Evolutionary conservation across 1,284 basidiomycete species (phyloP).

Genomic region (Cystobasidium slooffiae): DNA sequence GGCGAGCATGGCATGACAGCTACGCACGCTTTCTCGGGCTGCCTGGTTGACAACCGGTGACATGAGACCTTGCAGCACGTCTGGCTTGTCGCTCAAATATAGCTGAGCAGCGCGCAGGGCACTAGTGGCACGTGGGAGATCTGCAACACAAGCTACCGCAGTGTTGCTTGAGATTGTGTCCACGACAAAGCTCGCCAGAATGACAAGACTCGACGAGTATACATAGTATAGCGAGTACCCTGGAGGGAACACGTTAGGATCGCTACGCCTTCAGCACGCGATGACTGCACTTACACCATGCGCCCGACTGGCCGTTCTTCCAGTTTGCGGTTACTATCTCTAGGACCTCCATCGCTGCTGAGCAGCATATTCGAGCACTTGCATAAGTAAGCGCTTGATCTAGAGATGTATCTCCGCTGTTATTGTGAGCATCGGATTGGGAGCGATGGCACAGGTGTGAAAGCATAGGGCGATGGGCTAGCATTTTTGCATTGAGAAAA

Average conservation of each 20-base stretch:
- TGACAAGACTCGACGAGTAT: conserved; percentile 19
- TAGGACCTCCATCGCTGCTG: conserved; percentile 20
- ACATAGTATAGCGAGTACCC: conserved; percentile 35
- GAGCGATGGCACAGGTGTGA: conserved; percentile 29
- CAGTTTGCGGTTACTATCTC: conserved; percentile 8
- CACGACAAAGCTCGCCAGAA: conserved; percentile 27
- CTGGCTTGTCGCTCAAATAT: conserved; percentile 19
- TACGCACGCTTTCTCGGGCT: conserved; percentile 7
- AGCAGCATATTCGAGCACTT: conserved; percentile 22
- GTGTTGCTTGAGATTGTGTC: conserved; percentile 2
- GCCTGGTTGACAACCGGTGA: conserved; percentile 6
- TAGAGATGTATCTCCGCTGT: background rate
- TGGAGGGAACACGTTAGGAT: background rate
- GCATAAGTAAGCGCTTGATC: conserved; percentile 15
- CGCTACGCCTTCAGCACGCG: background rate
- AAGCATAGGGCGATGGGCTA: conserved; percentile 35
- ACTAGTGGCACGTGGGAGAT: background rate
- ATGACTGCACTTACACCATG: conserved; percentile 30
- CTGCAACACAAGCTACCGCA: background rate
- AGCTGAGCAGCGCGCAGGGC: conserved; percentile 6
- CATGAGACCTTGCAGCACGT: conserved; percentile 17
- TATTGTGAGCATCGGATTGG: background rate
- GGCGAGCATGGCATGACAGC: conserved; percentile 11
- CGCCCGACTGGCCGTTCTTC: conserved; percentile 15
- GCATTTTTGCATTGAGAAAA: conserved; percentile 19